Base-by-base conservation (phyloP, 2,329 filamentous ascomycete genomes). In the Talaromyces atroroseus region DNA sequence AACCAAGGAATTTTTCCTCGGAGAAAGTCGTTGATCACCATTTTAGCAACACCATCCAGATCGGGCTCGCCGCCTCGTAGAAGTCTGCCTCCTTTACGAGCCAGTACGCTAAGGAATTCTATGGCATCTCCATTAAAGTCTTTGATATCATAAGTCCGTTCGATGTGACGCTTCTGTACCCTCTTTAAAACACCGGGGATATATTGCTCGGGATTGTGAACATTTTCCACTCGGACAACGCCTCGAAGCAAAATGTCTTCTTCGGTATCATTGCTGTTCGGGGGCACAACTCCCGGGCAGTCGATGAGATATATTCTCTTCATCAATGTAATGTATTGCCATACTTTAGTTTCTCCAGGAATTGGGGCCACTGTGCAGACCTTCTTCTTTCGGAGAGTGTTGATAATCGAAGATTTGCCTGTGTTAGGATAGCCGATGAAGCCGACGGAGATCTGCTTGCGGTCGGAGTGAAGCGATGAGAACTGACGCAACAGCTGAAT, bases 1-100 rank as follows among this genome's bases (percentile, higher is more conserved):
- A 91, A 99, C 94, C 95, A 99, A 1, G 94, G 94, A 24, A 97
- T 89, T 74, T 92, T 96, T 56, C 94, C 94, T 61, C 94, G 80
- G 67, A 97, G 83, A 70, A 97, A 99, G 68, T 99, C 94, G 66
- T 96, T 97, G 58, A 99, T 77, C 0, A 99, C 88, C 85, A 96
- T 96, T 74, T 96, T 96, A 1, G 94, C 94, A 49, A 96, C 91
- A 65, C 92, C 91, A 65, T 97, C 92, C 55, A 96, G 76, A 71
- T 99, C 94, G 3, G 92, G 88, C 71, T 97, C 94, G n/a, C 92
- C 94, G 57, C 90, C 92, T 69, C 90, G 91, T 16, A 97, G 77
- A 20, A 99, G 76, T 64, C 92, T 82, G 16, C 94, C 94, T 57
- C 86, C 85, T 72, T 96, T 97, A 57, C 92, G 81, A 8, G 92